Evolutionary conservation across 352 stramenopile genomes (phyloP), one percentile per base, ranked within the genome.

Genomic region (Phytophthora lateralis): DNA sequence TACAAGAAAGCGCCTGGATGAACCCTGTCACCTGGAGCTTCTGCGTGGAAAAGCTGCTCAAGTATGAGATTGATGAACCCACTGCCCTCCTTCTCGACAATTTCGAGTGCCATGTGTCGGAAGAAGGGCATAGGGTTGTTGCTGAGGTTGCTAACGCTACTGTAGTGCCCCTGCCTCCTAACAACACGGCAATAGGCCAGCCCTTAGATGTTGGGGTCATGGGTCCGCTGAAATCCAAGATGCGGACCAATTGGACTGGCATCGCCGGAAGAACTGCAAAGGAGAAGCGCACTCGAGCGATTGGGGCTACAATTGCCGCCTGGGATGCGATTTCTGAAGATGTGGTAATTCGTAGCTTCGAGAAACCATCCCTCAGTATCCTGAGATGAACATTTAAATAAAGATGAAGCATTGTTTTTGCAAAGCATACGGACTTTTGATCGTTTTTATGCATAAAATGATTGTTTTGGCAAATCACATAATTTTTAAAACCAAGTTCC

Each of bases 71-170:
- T 34, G 29, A 49, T n/a, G 9, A 26, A 35, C 55, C 46, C 27
- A 32, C 62, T 44, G 27, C 57, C 17, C 45, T 70, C 35, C 48
- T 60, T 17, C 30, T 65, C 20, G 49, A 66, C 30, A 66, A 66
- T 44, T 61, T 71, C 20, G 55, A 61, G 18, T 39, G 26, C 15
- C 48, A 70, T 53, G 62, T 61, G 14, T 64, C 45, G 10, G 53
- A 65, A n/a, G 54, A 60, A 26, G 46, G 41, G 12, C 3, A 53
- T 26, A 24, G 54, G 20, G 48, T 55, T 10, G 30, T 55, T 34
- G 43, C 30, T 15, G 37, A 55, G 7, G 50, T 54, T 41, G 41
- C 52, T 5, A 61, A 27, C 12, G 54, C 41, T 46, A 38, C 20
- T 9, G 27, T 58, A 18, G 20, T 32, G 0, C 18, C 48, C 14